Percentiles rank a stretch among this genome's conserved stretches.
phyloP scores from a whole-genome alignment of 208 protist genomes.

The Crithidia sp. region DNA sequence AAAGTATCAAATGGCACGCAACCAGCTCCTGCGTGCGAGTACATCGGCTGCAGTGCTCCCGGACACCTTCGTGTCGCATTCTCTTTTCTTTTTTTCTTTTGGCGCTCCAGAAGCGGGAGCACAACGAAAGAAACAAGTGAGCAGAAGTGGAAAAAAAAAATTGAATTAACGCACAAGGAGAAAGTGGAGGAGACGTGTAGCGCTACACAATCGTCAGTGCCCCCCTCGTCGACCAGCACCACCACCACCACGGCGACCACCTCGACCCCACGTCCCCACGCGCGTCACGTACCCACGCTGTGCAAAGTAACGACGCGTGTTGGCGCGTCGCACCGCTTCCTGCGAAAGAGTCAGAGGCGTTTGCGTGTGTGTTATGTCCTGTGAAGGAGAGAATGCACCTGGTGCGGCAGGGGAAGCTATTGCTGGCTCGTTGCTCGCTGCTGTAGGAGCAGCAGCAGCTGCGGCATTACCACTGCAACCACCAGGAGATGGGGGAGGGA shows the following conservation, averaged over 20 bases:
- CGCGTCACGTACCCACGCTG: conserved; percentile 33
- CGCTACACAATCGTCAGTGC: too few relatives aligned
- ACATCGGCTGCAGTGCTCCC: too few relatives aligned
- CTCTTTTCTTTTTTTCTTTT: too few relatives aligned
- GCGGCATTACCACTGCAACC: neutral
- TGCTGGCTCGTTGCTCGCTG: neutral
- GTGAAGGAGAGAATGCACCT: neutral
- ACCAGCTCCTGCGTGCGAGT: too few relatives aligned
- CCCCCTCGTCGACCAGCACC: conserved; percentile 1
- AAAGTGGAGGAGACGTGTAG: too few relatives aligned
- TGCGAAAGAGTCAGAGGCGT: conserved; percentile 20
- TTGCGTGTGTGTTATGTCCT: neutral
- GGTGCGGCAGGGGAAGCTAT: too few relatives aligned
- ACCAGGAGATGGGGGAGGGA: conserved; percentile 1
- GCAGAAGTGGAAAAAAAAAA: too few relatives aligned
- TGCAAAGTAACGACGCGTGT: conserved; percentile 48
- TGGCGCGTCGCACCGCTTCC: conserved; percentile 36
- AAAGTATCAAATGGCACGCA: too few relatives aligned
- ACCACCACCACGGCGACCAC: conserved; percentile 26
- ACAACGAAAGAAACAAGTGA: too few relatives aligned
- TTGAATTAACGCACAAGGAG: too few relatives aligned
- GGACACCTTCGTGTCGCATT: too few relatives aligned
- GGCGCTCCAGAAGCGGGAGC: too few relatives aligned
- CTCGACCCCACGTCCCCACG: conserved; percentile 14
- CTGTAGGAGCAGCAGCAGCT: neutral